Percentiles rank a stretch among this genome's conserved stretches.
phyloP scores from a whole-genome alignment of 805 yeast genomes.

The Pichia scutulata region DNA sequence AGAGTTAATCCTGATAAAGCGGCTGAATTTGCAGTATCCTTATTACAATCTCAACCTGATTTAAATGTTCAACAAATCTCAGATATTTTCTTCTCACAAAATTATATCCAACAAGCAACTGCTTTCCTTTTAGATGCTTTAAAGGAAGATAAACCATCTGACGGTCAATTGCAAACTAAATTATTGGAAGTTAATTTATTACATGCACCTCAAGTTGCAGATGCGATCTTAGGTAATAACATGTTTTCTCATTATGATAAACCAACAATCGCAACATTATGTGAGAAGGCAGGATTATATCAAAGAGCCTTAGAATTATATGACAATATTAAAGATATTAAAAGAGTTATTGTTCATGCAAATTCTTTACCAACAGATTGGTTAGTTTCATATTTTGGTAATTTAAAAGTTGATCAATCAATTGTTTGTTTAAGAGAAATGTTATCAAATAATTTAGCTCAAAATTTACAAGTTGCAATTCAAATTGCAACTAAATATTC shows the following conservation, averaged over 20 bases:
- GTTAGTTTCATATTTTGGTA: slow-evolving; percentile 89
- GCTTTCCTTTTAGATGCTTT: slow-evolving; percentile 93
- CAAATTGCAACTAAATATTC: slow-evolving; percentile 97
- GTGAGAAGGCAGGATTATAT: slow-evolving; percentile 93
- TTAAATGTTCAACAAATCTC: slow-evolving; percentile 81
- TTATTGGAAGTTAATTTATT: slow-evolving; percentile 84
- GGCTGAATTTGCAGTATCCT: slow-evolving; percentile 88
- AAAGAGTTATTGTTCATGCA: slow-evolving; percentile 88
- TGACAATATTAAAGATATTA: slow-evolving; percentile 90
- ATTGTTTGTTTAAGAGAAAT: slow-evolving; percentile 81
- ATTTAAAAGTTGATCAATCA: slow-evolving; percentile 89
- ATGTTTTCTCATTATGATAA: slow-evolving; percentile 95
- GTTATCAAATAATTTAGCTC: slow-evolving; percentile 63
- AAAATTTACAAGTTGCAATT: slow-evolving; percentile 84
- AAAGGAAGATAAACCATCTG: slow-evolving; percentile 88
- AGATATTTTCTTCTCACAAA: slow-evolving; percentile 91
- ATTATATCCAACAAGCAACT: slow-evolving; percentile 94
- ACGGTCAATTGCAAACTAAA: slow-evolving; percentile 93
- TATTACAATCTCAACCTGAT: slow-evolving; percentile 55
- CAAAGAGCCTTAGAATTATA: slow-evolving; percentile 96
- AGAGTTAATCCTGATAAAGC: slow-evolving; percentile 97
- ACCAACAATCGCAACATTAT: slow-evolving; percentile 81
- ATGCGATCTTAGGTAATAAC: slow-evolving; percentile 91
- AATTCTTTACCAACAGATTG: slow-evolving; percentile 82
- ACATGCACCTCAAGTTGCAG: slow-evolving; percentile 99